These are phyloP conservation scores for Tylopilus sp. DNA, from an alignment of 768 basidiomycete species.

Conservation along the genomic window DNA sequence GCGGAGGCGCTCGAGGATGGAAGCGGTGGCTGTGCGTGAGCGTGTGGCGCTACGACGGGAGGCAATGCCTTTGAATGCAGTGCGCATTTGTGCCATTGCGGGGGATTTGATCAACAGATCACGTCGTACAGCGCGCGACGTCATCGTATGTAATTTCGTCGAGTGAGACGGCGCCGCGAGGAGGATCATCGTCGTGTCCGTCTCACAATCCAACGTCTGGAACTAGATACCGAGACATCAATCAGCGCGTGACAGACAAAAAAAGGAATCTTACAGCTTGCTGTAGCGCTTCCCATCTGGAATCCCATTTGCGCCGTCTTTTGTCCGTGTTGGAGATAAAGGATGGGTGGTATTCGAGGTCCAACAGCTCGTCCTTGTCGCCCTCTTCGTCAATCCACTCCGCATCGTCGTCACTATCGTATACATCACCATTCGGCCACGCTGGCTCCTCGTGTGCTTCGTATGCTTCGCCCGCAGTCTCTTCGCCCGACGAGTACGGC, in stretches of 20 bases:
- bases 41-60: slow-evolving; percentile 47
- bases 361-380: slow-evolving; percentile 67
- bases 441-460: slow-evolving; percentile 40
- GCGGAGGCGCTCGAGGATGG: slow-evolving; percentile 46
- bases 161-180: slow-evolving; percentile 74
- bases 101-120: slow-evolving; percentile 46
- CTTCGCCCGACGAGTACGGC: slow-evolving; percentile 70
- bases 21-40: slow-evolving; percentile 42
- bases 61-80: slow-evolving; percentile 59
- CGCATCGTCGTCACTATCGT: slow-evolving; percentile 34
- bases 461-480: slow-evolving; percentile 68
- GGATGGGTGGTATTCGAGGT: slow-evolving; percentile 72
- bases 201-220: slow-evolving; percentile 75
- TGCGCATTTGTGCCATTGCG: slow-evolving; percentile 50
- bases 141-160: slow-evolving; percentile 58
- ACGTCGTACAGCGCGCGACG: slow-evolving; percentile 67
- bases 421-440: slow-evolving; percentile 28
- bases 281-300: slow-evolving; percentile 69
- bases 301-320: slow-evolving; percentile 68
- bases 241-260: slow-evolving; percentile 1
- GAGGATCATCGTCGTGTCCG: slow-evolving; percentile 73
- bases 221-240: slow-evolving; percentile 43
- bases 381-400: slow-evolving; percentile 76
- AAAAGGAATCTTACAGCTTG: slow-evolving; percentile 53
- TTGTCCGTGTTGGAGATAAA: slow-evolving; percentile 67